Evolutionary conservation across 768 basidiomycete species (phyloP), one percentile per base, ranked within the genome.

Genomic region (Holtermanniella nyarrowii): DNA sequence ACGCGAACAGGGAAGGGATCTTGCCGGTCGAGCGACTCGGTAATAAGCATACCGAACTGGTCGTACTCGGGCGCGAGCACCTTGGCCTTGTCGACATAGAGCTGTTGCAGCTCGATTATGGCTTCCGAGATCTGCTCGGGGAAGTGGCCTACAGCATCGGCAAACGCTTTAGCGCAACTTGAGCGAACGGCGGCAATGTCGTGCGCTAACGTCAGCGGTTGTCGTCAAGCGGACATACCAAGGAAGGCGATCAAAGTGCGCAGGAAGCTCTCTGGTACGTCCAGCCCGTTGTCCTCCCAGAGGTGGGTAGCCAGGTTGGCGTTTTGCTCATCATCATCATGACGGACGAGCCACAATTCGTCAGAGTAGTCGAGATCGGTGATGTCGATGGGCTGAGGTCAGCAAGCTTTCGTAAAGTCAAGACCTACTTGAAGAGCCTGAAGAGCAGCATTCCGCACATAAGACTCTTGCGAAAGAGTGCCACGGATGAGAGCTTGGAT

Each of bases 231-330:
- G 13, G 45, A 42, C 18, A 23, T 25, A 88, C 90, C 84, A 16
- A 96, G 76, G 61, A 81, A 86, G 0, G 66, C 68, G 11, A 86
- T 63, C 12, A 97, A 73, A 42, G 76, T 75, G 0, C 69, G 64
- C 0, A 88, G 68, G 71, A 81, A 81, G 4, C 69, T 69, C 57
- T 88, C 86, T 0, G 85, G 80, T 10, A 91, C 80, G 61, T 95
- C 88, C 31, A 96, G 70, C 3, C 88, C 91, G 57, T 97, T 97
- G 56, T 96, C 95, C 49, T 95, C 93, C 91, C 91, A 97, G 10
- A 87, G 73, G 55, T 83, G 81, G 21, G 74, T 74, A 14, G 91
- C 90, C 39, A 96, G 74, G 46, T 84, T 77, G 0, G 82, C 82
- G 59, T 91, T 96, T 63, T 91, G 88, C 61, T 89, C 88, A 56